These are phyloP conservation scores for Onygena corvina DNA, from an alignment of 2,329 filamentous ascomycete genomes.

Conservation along the genomic window DNA sequence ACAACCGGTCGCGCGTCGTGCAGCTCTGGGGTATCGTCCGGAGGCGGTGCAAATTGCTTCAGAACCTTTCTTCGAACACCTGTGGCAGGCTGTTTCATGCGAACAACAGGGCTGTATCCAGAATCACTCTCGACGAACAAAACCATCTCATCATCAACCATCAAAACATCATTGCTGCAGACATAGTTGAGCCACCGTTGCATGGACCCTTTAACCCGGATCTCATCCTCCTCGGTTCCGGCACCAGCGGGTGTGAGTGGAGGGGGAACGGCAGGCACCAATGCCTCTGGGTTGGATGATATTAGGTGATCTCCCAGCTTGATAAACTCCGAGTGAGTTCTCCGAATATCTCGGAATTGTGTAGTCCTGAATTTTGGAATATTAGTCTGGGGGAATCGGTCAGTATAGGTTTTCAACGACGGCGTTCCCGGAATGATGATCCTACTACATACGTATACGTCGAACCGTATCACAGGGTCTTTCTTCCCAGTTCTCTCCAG, in stretches of 20 bases:
- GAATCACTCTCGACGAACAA: conserved; percentile 99
- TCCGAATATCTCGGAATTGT: conserved; percentile 92
- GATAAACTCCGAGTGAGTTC: conserved; percentile 87
- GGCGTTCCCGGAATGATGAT: background rate
- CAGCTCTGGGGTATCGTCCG: conserved; percentile 91
- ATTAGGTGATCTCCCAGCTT: conserved; percentile 95
- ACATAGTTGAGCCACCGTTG: conserved; percentile 94
- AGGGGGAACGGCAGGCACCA: conserved; percentile 91
- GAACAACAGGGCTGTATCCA: conserved; percentile 88
- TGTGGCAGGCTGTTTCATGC: conserved; percentile 92
- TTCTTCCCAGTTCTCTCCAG: conserved; percentile 89
- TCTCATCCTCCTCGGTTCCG: conserved; percentile 91
- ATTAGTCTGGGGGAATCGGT: conserved; percentile 57
- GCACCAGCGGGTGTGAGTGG: conserved; percentile 86
- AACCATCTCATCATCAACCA: conserved; percentile 92
- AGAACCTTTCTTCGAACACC: conserved; percentile 88
- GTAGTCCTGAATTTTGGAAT: conserved; percentile 96
- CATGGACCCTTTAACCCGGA: conserved; percentile 72
- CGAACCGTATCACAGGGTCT: conserved; percentile 86
- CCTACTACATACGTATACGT: conserved; percentile 66
- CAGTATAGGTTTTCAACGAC: conserved; percentile 2
- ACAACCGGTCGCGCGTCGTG: conserved; percentile 80
- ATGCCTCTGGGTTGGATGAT: conserved; percentile 89
- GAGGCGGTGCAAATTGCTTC: conserved; percentile 95
- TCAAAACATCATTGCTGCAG: conserved; percentile 80